Base-by-base conservation (phyloP, 805 yeast genomes). In the Spathaspora arborariae region DNA sequence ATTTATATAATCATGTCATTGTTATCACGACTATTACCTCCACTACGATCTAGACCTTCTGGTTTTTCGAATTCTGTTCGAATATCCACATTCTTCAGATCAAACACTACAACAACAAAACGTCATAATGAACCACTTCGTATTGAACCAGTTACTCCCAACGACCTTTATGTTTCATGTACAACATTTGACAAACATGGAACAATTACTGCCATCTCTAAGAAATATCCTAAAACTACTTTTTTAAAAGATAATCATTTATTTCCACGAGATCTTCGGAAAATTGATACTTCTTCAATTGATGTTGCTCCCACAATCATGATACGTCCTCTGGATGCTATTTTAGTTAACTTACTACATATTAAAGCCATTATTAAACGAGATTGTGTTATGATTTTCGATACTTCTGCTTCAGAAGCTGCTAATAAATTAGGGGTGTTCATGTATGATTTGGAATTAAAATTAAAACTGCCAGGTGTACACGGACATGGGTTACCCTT, bases 221-320 rank as follows among this genome's bases (percentile, higher is more conserved):
- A 82, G 39, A 86, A 82, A 56, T 82, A 85, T 62, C 88, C 88
- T 51, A 80, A 88, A 58, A 76, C 85, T 44, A 83, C 82, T 45
- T 78, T 92, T 49, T 73, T 92, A 8, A 73, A 67, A 45, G 82
- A 85, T 40, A 85, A 89, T 63, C 79, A 82, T 20, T 62, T 91
- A 21, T 88, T 84, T 52, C 96, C 97, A 1, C 72, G 97, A 65
- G 97, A 91, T 63, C 68, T 91, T 51, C 67, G 97, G 24, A 90
- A 88, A 58, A 84, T 91, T 44, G 96, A 92, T 57, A 72, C 83
- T 3, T 74, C 86, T 1, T 70, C 80, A 34, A 76, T 80, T 45
- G 96, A 89, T 63, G 88, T 92, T 18, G 91, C 91, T 2, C 99
- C 99, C 0, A 81, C 89, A 16, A 85, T 94, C 40, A 82, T 91